Conservation (phyloP, 208 protist species). For the Angomonas deanei region DNA sequence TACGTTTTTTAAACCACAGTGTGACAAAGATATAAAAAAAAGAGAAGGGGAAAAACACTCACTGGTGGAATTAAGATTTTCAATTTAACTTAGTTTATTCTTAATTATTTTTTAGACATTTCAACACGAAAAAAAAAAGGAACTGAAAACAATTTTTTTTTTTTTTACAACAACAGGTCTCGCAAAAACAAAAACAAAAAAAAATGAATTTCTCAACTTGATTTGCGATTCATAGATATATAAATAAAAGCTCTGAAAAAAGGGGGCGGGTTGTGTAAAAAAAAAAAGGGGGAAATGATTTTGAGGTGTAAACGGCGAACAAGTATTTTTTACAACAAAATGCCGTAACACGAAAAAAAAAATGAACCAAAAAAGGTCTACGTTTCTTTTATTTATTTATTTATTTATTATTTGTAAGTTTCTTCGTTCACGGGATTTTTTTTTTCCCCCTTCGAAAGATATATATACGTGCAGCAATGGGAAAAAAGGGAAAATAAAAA, state of each 20-base stretch:
- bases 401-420: neutral
- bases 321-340: too few relatives aligned
- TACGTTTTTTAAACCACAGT: slow-evolving; percentile 4
- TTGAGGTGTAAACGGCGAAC: too few relatives aligned
- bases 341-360: too few relatives aligned
- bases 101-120: neutral
- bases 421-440: neutral
- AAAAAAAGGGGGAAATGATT: slow-evolving; percentile 6
- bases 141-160: neutral
- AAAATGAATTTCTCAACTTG: neutral
- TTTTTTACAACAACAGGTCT: too few relatives aligned
- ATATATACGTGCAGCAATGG: too few relatives aligned
- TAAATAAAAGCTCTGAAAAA: slow-evolving; percentile 12
- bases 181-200: neutral
- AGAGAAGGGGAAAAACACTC: neutral
- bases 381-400: slow-evolving; percentile 1
- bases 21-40: too few relatives aligned
- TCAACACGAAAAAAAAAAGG: neutral
- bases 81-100: neutral
- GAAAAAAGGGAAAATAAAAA: too few relatives aligned
- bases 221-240: too few relatives aligned
- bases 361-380: neutral
- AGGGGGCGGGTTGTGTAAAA: too few relatives aligned
- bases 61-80: neutral
- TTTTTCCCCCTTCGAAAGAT: neutral